phyloP scores from a whole-genome alignment of 2,329 filamentous ascomycete genomes.

The Paecilomyces fulvus region DNA sequence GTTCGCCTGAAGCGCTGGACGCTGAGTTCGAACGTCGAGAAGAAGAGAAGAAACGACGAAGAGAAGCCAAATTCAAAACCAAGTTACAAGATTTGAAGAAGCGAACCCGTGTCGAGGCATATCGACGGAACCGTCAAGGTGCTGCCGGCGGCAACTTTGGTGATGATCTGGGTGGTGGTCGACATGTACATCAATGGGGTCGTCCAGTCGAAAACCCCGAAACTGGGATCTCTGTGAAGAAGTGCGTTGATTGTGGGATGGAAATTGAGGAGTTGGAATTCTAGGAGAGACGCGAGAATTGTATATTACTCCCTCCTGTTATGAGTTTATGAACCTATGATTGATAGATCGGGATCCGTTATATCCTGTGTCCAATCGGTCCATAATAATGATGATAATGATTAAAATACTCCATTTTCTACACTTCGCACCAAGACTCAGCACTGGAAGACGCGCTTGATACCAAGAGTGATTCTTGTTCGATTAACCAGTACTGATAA shows the following conservation, averaged over 20 bases:
- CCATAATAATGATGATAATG: background rate
- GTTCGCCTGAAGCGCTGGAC: slow-evolving; percentile 73
- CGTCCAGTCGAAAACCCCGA: slow-evolving; percentile 49
- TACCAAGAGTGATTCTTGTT: background rate
- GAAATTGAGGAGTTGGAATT: slow-evolving; percentile 60
- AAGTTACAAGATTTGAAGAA: slow-evolving; percentile 88
- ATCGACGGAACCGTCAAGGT: slow-evolving; percentile 59
- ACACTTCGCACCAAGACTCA: no score
- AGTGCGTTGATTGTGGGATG: slow-evolving; percentile 57
- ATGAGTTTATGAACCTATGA: background rate
- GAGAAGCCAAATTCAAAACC: slow-evolving; percentile 84
- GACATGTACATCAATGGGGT: slow-evolving; percentile 85
- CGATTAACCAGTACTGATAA: background rate
- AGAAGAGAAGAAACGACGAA: slow-evolving; percentile 69
- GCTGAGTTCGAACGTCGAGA: slow-evolving; percentile 78
- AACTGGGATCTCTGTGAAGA: slow-evolving; percentile 60
- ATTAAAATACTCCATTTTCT: background rate
- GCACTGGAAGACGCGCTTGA: no score
- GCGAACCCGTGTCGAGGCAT: slow-evolving; percentile 84
- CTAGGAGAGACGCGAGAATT: slow-evolving; percentile 19
- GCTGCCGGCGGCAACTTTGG: slow-evolving; percentile 55
- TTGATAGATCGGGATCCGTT: background rate
- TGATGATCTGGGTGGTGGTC: slow-evolving; percentile 60
- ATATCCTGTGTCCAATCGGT: no score
- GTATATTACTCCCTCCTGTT: background rate